These are phyloP conservation scores for Brassica juncea DNA, from an alignment of 345 rosid species.

Conservation along the genomic window DNA sequence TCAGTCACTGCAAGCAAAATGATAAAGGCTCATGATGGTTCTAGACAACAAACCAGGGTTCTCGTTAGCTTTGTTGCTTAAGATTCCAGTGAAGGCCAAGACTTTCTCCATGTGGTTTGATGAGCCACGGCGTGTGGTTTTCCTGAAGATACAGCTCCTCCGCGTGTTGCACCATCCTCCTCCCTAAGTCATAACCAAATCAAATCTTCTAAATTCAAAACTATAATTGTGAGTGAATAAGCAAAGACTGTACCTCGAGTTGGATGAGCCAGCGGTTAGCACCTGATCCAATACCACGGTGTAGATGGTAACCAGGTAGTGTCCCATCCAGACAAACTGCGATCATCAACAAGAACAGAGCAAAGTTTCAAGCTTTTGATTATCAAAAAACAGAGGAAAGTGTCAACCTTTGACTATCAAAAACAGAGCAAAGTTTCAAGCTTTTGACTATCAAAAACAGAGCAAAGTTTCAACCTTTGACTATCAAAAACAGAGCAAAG, in stretches of 20 bases:
- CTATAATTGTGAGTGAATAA: background rate
- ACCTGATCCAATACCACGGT: slow-evolving; percentile 74
- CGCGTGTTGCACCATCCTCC: slow-evolving; percentile 87
- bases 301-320: slow-evolving; percentile 81
- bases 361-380: background rate
- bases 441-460: too few relatives aligned
- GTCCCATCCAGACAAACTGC: slow-evolving; percentile 92
- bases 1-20: background rate
- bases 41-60: slow-evolving; percentile 61
- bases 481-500: too few relatives aligned
- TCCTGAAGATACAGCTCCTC: slow-evolving; percentile 64
- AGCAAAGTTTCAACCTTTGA: too few relatives aligned
- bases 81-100: slow-evolving; percentile 69
- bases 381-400: background rate
- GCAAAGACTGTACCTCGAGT: slow-evolving; percentile 57
- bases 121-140: slow-evolving; percentile 82
- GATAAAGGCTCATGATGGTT: background rate
- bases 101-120: slow-evolving; percentile 73
- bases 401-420: too few relatives aligned
- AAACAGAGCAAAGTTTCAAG: background rate
- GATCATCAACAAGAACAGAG: background rate
- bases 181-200: slow-evolving; percentile 46
- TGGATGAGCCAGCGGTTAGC: slow-evolving; percentile 81
- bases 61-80: slow-evolving; percentile 72
- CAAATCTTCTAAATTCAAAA: background rate